Evolutionary conservation across 441 rosid species (phyloP), one percentile per base, ranked within the genome.

Genomic region (Syzygium malaccense): DNA sequence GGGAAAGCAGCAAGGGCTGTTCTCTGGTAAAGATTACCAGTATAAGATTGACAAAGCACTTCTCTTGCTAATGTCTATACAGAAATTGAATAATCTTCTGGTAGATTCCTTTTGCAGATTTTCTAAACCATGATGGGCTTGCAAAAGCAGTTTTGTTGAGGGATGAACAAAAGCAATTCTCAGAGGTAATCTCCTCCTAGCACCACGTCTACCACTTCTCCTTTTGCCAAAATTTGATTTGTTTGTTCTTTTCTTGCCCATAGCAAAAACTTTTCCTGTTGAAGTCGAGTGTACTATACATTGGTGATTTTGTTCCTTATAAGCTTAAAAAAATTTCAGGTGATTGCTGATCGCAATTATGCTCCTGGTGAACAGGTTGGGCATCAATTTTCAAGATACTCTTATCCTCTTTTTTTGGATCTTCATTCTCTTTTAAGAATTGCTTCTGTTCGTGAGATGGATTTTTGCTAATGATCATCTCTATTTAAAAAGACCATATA

Each of bases 51-150:
- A 79, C 83, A 23, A 41, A 54, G 41, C 12, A 85, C 30, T 25
- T 20, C 62, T 57, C n/a, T 53, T 85, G 45, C 86, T 54, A 37
- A 30, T 41, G 55, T 86, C 86, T 25, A 3, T 55, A n/a, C 33
- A 54, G 18, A 88, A 86, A 88, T 83, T 78, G 89, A 83, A 88
- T 86, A 89, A 91, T 88, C 90, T 85, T 92, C 89, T 86, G 91
- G 54, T 93, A 96, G 99, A 95, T 97, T 90, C 99, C 98, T 13
- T 95, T 97, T 94, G 97, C 98, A 92, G 99, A 97, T 92, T 97
- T 96, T 91, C 68, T 95, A 90, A 97, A 97, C 91, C 99, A 97
- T 87, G 94, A 95, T 91, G 97, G 96, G 87, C 86, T 88, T 92
- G 94, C 98, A 86, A 88, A 96, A 90, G 95, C 98, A 91, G 86